Conservation (phyloP, 768 basidiomycete genomes). For the Serendipita sp. region DNA sequence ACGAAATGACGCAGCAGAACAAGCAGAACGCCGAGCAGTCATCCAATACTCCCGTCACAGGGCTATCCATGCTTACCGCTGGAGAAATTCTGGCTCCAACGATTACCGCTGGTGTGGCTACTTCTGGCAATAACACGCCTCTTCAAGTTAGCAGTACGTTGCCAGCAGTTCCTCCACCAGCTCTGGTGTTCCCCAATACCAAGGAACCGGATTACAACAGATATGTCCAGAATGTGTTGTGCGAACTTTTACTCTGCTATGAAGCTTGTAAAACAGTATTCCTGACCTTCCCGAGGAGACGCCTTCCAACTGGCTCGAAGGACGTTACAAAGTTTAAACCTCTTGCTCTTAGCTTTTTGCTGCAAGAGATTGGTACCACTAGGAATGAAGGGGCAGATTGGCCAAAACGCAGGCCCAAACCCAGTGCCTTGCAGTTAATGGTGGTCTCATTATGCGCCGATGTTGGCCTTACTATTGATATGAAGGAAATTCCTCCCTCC, state of each 20-base stretch:
- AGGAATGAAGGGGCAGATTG: conserved; percentile 19
- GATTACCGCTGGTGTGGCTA: neutral
- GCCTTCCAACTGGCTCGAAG: conserved; percentile 42
- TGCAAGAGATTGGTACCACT: conserved; percentile 55
- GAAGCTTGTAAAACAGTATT: conserved; percentile 81
- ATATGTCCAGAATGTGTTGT: conserved; percentile 25
- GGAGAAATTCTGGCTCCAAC: neutral
- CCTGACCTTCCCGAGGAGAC: conserved; percentile 54
- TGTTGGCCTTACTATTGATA: conserved; percentile 42
- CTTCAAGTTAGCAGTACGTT: no score
- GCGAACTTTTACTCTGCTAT: conserved; percentile 87
- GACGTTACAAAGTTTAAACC: conserved; percentile 46
- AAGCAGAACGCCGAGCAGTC: conserved; percentile 20
- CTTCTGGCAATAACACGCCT: neutral
- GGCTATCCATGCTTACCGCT: neutral
- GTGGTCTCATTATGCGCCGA: conserved; percentile 91
- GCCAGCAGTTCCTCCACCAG: neutral
- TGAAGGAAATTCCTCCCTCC: conserved; percentile 64
- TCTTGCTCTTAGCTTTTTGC: conserved; percentile 59
- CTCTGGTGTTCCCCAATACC: neutral
- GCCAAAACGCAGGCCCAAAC: conserved; percentile 12
- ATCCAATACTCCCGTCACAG: neutral
- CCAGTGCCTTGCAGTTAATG: conserved; percentile 34
- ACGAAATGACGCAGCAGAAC: conserved; percentile 48
- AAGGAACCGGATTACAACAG: neutral